Evolutionary conservation across 768 basidiomycete genomes (phyloP).

Genomic region (Suillus subalutaceus): DNA sequence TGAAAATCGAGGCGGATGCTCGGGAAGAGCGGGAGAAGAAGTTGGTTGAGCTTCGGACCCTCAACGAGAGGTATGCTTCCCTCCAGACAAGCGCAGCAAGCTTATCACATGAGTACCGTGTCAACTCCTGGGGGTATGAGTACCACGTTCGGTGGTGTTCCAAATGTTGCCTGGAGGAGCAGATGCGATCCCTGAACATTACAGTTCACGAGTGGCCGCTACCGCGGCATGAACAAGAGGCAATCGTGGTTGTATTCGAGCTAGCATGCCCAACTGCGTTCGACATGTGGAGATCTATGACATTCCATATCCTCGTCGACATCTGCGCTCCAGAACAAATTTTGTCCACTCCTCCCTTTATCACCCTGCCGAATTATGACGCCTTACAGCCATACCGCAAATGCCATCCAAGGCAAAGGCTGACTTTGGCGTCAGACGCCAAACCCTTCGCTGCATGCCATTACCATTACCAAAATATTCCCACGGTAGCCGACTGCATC

Average conservation of each 20-base stretch:
- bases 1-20: conserved; percentile 35
- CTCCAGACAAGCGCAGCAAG: neutral
- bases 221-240: conserved; percentile 28
- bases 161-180: conserved; percentile 31
- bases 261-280: conserved; percentile 42
- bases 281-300: conserved; percentile 46
- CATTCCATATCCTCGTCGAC: conserved; percentile 42
- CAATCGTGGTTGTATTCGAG: conserved; percentile 45
- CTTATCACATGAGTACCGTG: neutral
- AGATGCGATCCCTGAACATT: conserved; percentile 32
- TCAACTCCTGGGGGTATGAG: neutral
- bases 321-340: conserved; percentile 28
- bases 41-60: neutral
- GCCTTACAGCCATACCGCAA: conserved; percentile 19
- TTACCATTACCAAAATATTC: conserved; percentile 19
- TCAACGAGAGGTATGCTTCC: conserved; percentile 19
- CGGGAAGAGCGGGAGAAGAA: conserved; percentile 25
- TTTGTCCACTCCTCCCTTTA: conserved; percentile 15
- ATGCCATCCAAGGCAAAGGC: conserved; percentile 21
- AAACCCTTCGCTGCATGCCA: conserved; percentile 26
- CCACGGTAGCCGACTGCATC: conserved; percentile 17
- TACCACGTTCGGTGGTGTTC: conserved; percentile 18
- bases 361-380: conserved; percentile 17
- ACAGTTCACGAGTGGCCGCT: conserved; percentile 50
- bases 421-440: conserved; percentile 26